Base-by-base conservation (phyloP, 108 stramenopile genomes). In the Skeletonema grethae region DNA sequence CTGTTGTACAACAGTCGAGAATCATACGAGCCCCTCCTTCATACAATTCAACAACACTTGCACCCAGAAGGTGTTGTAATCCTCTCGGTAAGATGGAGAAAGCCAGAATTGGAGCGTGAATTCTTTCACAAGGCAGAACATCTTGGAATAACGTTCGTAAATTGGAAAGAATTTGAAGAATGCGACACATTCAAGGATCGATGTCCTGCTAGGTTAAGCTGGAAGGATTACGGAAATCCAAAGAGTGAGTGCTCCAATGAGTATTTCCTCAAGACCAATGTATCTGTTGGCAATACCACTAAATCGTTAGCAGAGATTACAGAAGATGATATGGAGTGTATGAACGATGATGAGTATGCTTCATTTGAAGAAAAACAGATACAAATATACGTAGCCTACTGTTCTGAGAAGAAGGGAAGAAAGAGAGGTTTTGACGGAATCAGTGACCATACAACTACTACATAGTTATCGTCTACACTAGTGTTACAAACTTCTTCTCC, bases 1-100 rank as follows among this genome's bases (percentile, higher is more conserved):
- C 65, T 93, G 34, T 72, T 93, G 3, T 93, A 93, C 85, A 88
- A 90, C 65, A 50, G 63, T 50, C 53, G 60, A 22, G 48, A 75
- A 56, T 70, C 65, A 5, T 90, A 90, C 57, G 87, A 86, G 7
- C 62, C 73, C 41, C 66, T 92, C 18, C 70, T 88, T 7, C 57
- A 63, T 9, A 92, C 91, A n/a, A 74, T 90, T 9, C 63, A 81
- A 70, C 58, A 77, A 63, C 58, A 77, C 75, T 39, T 89, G 16
- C 72, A 82, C 70, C 73, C 68, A 4, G 69, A 69, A 28, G 85
- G 87, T 25, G 65, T 41, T 16, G 25, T 84, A 7, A n/a, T 85
- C 36, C 56, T 91, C 48, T 79, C 80, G 13, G 86, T 84, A 5
- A 82, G 90, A 56, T 93, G 92, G 92, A 63, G 92, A 43, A 93